Evolutionary conservation across 2,329 filamentous ascomycete species (phyloP).

Genomic region (Hymenotorrendiella dingleyae): DNA sequence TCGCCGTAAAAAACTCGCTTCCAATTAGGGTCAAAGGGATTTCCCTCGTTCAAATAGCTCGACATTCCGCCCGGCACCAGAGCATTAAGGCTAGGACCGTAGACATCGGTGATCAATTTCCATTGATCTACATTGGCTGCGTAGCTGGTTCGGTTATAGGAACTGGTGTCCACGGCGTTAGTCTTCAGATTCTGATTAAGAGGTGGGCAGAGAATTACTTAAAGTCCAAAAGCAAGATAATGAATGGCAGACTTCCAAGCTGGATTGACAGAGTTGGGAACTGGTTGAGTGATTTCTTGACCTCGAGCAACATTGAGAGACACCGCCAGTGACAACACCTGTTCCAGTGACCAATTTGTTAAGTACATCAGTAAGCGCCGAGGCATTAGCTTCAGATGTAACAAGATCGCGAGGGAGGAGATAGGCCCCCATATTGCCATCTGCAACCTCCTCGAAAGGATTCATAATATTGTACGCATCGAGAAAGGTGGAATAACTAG

Average conservation of each 20-base stretch:
- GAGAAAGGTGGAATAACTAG: no score
- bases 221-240: no score
- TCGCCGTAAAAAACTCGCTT: conserved; percentile 40
- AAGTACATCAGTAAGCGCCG: conserved; percentile 32
- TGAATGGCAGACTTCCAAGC: no score
- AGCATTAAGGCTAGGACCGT: conserved; percentile 31
- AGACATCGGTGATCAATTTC: conserved; percentile 30
- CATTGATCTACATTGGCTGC: conserved; percentile 27
- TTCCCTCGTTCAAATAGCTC: conserved; percentile 49
- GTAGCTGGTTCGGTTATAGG: conserved; percentile 30
- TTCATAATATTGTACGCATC: no score
- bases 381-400: conserved; percentile 19
- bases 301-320: no score
- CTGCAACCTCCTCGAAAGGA: no score
- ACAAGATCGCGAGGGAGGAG: conserved; percentile 36
- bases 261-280: no score
- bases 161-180: no score
- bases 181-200: conserved; percentile 19
- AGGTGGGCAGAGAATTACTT: no score
- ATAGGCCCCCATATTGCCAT: conserved; percentile 37
- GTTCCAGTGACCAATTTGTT: no score
- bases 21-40: conserved; percentile 39
- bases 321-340: no score
- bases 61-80: conserved; percentile 38
- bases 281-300: no score